These are phyloP conservation scores for Dryas octopetala DNA, from an alignment of 306 rosid species.

Conservation along the genomic window DNA sequence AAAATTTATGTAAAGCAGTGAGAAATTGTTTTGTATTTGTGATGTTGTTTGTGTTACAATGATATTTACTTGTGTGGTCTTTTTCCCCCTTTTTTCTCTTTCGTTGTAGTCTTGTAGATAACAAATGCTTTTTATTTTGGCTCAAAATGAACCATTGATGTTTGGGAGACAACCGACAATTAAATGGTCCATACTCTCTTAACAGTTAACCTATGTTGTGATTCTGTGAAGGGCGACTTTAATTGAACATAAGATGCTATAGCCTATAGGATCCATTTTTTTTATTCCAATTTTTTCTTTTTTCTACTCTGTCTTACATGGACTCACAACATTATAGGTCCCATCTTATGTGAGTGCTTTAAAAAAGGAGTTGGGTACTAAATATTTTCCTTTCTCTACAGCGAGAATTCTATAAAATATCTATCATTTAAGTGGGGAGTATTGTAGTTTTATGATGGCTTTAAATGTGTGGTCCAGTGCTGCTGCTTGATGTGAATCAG, in stretches of 20 bases:
- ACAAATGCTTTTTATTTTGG: too few species aligned
- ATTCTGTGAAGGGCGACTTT: too few species aligned
- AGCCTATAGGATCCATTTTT: too few species aligned
- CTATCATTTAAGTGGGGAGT: neutral
- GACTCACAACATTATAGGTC: too few species aligned
- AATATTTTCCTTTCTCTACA: too few species aligned
- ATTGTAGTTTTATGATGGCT: conserved; percentile 1
- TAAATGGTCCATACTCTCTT: neutral
- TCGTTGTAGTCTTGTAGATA: too few species aligned
- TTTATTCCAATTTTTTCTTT: too few species aligned
- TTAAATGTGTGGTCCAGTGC: conserved; percentile 4
- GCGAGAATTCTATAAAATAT: neutral
- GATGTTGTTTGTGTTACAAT: neutral
- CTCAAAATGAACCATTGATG: neutral
- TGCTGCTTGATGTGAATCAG: conserved; percentile 9
- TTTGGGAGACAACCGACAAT: neutral
- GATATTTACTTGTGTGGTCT: neutral
- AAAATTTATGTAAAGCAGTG: neutral
- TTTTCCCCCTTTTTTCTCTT: neutral
- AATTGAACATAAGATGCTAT: too few species aligned
- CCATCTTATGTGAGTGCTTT: too few species aligned
- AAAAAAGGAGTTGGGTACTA: too few species aligned
- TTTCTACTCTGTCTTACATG: too few species aligned
- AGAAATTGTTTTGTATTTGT: neutral
- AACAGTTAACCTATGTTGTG: too few species aligned